Evolutionary conservation across 1,284 basidiomycete genomes (phyloP).

Genomic region (Pseudozyma tsukubaensis): DNA sequence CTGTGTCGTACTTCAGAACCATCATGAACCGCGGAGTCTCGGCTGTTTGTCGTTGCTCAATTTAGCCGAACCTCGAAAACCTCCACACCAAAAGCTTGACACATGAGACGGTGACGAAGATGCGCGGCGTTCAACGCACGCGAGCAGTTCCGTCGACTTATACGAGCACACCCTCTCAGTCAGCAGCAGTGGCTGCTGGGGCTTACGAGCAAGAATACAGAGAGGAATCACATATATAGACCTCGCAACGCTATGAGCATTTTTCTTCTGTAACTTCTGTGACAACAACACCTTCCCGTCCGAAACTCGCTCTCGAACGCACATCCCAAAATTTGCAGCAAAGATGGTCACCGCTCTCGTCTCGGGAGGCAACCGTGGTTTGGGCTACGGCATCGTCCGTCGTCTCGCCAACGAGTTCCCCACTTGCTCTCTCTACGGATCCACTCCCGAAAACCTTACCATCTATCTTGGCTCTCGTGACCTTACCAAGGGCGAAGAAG

Average conservation of each 20-base stretch:
- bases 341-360: constrained; percentile 51
- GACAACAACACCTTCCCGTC: not conserved
- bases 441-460: constrained; percentile 48
- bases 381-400: constrained; percentile 59
- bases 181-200: no score
- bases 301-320: not conserved
- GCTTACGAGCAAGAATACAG: not conserved
- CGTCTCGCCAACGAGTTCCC: constrained; percentile 55
- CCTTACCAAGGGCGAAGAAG: constrained; percentile 52
- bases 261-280: no score
- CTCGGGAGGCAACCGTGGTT: constrained; percentile 47
- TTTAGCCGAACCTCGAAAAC: constrained; percentile 6
- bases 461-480: constrained; percentile 63
- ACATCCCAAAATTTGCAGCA: not conserved
- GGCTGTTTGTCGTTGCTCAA: not conserved
- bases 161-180: not conserved
- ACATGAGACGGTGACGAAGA: not conserved
- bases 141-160: not conserved
- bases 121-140: not conserved
- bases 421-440: constrained; percentile 24
- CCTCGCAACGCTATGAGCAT: no score
- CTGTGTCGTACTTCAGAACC: not conserved
- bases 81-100: constrained; percentile 6
- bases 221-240: no score
- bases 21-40: not conserved